phyloP scores from a whole-genome alignment of 306 rosid species.

The Begonia peltatifolia region DNA sequence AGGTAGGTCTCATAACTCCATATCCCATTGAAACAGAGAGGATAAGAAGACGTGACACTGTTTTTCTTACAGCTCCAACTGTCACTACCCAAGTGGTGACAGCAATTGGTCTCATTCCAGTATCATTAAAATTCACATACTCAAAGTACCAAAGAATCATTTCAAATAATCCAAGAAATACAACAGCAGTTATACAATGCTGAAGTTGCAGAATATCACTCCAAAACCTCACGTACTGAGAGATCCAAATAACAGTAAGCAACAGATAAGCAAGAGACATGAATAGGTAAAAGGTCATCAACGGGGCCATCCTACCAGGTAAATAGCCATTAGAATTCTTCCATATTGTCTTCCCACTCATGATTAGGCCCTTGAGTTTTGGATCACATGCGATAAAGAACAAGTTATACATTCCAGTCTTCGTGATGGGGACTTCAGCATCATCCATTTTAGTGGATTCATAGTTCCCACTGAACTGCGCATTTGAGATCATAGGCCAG shows the following conservation, averaged over 20 bases:
- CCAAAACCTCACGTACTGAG: conserved; percentile 87
- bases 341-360: conserved; percentile 90
- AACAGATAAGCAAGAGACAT: conserved; percentile 55
- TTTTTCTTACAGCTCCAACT: conserved; percentile 65
- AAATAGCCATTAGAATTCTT: conserved; percentile 83
- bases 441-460: conserved; percentile 21
- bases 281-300: conserved; percentile 61
- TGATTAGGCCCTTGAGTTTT: conserved; percentile 55
- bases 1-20: conserved; percentile 95
- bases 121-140: conserved; percentile 58
- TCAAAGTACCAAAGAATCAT: conserved; percentile 92
- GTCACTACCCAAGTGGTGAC: conserved; percentile 90
- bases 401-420: conserved; percentile 92
- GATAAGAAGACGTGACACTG: conserved; percentile 66
- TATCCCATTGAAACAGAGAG: conserved; percentile 92
- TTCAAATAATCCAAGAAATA: conserved; percentile 83
- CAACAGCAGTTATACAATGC: conserved; percentile 73
- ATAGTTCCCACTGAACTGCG: conserved; percentile 31
- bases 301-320: conserved; percentile 92
- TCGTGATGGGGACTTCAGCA: conserved; percentile 32
- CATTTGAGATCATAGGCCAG: conserved; percentile 66
- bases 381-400: conserved; percentile 88
- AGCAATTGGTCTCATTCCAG: conserved; percentile 65
- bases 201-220: conserved; percentile 84
- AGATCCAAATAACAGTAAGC: conserved; percentile 61